phyloP scores from a whole-genome alignment of 2,329 filamentous ascomycete genomes.

The Penicillium sp. region DNA sequence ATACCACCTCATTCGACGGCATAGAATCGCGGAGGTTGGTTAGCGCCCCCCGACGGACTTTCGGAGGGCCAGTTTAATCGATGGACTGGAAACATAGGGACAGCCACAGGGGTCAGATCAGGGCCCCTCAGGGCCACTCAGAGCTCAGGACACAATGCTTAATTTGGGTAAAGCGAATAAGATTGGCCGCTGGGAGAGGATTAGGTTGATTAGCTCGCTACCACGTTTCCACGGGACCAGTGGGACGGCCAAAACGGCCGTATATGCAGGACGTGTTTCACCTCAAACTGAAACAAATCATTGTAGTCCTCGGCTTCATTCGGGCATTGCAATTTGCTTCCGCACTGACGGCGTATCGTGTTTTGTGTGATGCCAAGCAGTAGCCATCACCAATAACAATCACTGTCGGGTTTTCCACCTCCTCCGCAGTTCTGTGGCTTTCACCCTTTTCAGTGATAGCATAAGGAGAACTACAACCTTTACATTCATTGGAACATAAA shows the following conservation, averaged over 20 bases:
- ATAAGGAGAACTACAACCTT: too few species aligned
- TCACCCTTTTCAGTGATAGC: too few species aligned
- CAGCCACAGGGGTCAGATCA: constrained; percentile 1
- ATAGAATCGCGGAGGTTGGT: not conserved
- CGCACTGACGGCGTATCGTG: not conserved
- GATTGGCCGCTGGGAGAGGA: constrained; percentile 17
- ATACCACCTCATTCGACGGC: not conserved
- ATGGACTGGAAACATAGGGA: not conserved
- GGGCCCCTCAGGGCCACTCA: constrained; percentile 8
- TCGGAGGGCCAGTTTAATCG: not conserved
- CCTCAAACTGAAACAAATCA: constrained; percentile 7
- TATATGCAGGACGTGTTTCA: constrained; percentile 12
- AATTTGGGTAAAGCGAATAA: constrained; percentile 24
- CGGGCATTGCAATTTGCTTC: not conserved
- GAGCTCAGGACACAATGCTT: constrained; percentile 20
- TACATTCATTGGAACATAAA: too few species aligned
- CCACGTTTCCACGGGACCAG: constrained; percentile 11
- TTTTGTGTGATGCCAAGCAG: not conserved
- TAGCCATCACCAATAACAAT: not conserved
- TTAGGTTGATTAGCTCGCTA: constrained; percentile 20
- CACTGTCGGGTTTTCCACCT: not conserved
- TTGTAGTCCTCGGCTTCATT: not conserved
- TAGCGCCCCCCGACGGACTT: constrained; percentile 10
- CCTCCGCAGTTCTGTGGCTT: too few species aligned
- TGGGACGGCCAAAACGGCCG: not conserved